Base-by-base conservation (phyloP, 2,329 filamentous ascomycete genomes). In the Nannizziopsis arthrosporioides region DNA sequence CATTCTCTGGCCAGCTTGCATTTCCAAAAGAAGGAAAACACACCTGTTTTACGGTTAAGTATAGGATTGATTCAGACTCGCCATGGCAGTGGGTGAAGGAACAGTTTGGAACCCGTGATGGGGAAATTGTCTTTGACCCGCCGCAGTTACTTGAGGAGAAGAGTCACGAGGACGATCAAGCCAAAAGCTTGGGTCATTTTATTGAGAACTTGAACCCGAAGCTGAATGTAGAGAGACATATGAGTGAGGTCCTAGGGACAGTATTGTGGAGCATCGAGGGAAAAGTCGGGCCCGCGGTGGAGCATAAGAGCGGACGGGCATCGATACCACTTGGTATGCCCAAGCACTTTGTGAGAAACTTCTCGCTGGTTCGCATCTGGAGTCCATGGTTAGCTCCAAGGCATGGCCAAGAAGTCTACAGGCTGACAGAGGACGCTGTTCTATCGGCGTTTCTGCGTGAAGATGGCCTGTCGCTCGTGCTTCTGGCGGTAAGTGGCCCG, bases 351-450 rank as follows among this genome's bases (percentile, higher is more conserved):
- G 74, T 75, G 59, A 81, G 84, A 56, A 94, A 87, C 80, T 90
- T 94, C 61, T 80, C 85, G 6, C 67, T 94, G 10, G 81, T 93
- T 4, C 79, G 88, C 14, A 71, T 85, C 2, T 92, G 82, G 79
- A 76, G 75, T 31, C 83, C 88, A 1, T 96, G 90, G 90, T 69
- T 94, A 9, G 86, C 84, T 6, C 90, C 90, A n/a, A 74, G 87
- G 35, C 89, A 95, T 62, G 89, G 89, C 10, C 80, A 76, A 53
- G 65, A 70, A 2, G 68, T 68, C 0, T 84, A 94, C 49, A 68
- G 69, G 3, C 70, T 89, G 3, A 82, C 87, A 52, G 85, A 88
- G 56, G 85, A 93, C 58, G 86, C 80, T 1, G 67, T 95, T 1
- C 61, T 94, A 14, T 80, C 82, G 50, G 85, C 85, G 0, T 94